Conservation (phyloP, 805 yeast genomes). For the Candida cerambycidarum region DNA sequence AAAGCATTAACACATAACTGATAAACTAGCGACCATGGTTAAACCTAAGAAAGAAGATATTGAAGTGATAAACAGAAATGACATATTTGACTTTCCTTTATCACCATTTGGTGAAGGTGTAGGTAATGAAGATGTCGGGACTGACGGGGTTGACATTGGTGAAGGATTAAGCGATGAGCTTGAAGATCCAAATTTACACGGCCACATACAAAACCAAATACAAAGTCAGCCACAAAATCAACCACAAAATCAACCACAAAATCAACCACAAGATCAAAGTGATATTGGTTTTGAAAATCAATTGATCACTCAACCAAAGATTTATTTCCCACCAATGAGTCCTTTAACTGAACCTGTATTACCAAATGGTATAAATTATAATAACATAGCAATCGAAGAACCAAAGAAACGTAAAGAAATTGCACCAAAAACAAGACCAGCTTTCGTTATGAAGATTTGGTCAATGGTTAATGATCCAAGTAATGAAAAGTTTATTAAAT, state of each 20-base stretch:
- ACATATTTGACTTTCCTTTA: constrained; percentile 10
- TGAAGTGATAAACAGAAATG: constrained; percentile 16
- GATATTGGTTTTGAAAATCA: constrained; percentile 5
- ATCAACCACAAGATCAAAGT: neutral
- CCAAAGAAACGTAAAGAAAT: constrained; percentile 32
- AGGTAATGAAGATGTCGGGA: neutral
- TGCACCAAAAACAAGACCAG: constrained; percentile 66
- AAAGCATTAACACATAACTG: no score
- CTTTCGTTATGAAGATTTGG: constrained; percentile 94
- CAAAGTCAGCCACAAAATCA: neutral
- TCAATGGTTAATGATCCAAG: constrained; percentile 84
- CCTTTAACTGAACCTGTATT: constrained; percentile 32
- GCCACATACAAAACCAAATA: neutral
- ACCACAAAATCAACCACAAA: neutral
- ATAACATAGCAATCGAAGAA: neutral
- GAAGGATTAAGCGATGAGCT: neutral
- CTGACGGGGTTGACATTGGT: neutral
- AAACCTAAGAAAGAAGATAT: constrained; percentile 12
- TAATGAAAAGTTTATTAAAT: constrained; percentile 70
- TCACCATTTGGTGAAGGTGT: constrained; percentile 8
- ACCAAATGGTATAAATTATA: constrained; percentile 20
- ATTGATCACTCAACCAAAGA: constrained; percentile 13
- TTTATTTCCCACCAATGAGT: constrained; percentile 25
- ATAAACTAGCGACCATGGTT: neutral
- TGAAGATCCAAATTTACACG: neutral